phyloP scores from a whole-genome alignment of 116 monocot genomes.

The Posidonia oceanica region DNA sequence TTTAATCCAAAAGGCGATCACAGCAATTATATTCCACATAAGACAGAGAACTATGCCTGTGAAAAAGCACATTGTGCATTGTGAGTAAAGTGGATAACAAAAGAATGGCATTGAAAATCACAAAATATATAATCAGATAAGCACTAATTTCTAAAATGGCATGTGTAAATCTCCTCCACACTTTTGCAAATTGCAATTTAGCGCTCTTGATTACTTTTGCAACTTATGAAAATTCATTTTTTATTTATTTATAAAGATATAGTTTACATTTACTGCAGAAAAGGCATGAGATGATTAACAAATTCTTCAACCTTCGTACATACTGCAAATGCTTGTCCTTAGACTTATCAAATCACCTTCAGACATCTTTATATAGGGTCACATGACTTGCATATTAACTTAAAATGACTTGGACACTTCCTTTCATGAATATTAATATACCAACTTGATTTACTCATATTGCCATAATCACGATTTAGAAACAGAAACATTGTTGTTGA shows the following conservation, averaged over 20 bases:
- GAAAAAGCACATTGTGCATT: not conserved
- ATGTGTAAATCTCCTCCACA: not conserved
- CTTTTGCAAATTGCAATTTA: not conserved
- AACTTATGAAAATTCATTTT: too few relatives aligned
- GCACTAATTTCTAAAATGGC: not conserved
- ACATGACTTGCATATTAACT: too few relatives aligned
- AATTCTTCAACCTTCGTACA: too few relatives aligned
- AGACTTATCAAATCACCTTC: too few relatives aligned
- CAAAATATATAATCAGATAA: not conserved
- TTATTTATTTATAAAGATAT: too few relatives aligned
- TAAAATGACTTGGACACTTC: too few relatives aligned
- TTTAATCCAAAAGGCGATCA: conserved; percentile 75
- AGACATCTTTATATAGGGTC: too few relatives aligned
- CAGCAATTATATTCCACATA: conserved; percentile 78
- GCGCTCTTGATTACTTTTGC: too few relatives aligned
- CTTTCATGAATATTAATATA: too few relatives aligned
- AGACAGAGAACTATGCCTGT: conserved; percentile 68
- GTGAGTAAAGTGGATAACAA: not conserved
- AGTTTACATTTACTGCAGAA: not conserved
- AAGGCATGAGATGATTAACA: not conserved
- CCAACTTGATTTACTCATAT: not conserved
- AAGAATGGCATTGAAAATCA: not conserved
- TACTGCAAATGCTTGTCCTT: too few relatives aligned
- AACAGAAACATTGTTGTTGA: not conserved
- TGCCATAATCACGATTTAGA: not conserved